Percentiles rank a stretch among this genome's conserved stretches.
These are phyloP conservation scores for Peniophora sp. DNA, from an alignment of 1,284 basidiomycete species.

Conservation along the genomic window DNA sequence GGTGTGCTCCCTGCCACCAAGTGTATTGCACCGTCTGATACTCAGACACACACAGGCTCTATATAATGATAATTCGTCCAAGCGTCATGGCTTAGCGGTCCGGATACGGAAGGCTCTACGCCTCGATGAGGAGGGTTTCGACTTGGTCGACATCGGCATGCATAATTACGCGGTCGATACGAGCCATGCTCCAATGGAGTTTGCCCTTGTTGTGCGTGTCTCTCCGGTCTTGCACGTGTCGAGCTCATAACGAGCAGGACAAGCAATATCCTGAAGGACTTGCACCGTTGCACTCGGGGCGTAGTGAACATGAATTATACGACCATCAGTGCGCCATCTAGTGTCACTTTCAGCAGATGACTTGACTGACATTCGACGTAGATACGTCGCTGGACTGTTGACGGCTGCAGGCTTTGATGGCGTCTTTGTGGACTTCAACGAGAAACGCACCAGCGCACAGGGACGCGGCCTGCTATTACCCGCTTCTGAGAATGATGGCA, in stretches of 20 bases:
- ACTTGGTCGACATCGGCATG: slow-evolving; percentile 10
- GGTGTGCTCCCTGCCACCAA: no score
- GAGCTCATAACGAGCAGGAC: neutral
- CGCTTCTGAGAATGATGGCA: neutral
- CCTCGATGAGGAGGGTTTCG: slow-evolving; percentile 3
- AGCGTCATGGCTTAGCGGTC: neutral
- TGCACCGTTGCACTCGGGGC: neutral
- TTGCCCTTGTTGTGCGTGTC: slow-evolving; percentile 11
- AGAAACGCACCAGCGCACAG: neutral
- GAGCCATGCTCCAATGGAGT: slow-evolving; percentile 6
- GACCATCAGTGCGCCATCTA: neutral
- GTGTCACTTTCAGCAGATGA: neutral
- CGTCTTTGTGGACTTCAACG: neutral
- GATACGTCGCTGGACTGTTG: neutral
- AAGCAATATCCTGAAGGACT: neutral
- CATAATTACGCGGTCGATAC: slow-evolving; percentile 6
- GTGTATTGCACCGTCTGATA: no score
- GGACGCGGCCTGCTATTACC: neutral
- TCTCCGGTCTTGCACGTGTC: neutral
- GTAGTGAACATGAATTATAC: neutral
- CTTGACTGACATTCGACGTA: neutral
- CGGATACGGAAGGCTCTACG: neutral
- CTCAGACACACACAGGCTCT: no score
- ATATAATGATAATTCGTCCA: neutral
- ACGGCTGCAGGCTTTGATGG: neutral